phyloP scores from a whole-genome alignment of 352 stramenopile genomes.

The Thalassiosira mediterranea region DNA sequence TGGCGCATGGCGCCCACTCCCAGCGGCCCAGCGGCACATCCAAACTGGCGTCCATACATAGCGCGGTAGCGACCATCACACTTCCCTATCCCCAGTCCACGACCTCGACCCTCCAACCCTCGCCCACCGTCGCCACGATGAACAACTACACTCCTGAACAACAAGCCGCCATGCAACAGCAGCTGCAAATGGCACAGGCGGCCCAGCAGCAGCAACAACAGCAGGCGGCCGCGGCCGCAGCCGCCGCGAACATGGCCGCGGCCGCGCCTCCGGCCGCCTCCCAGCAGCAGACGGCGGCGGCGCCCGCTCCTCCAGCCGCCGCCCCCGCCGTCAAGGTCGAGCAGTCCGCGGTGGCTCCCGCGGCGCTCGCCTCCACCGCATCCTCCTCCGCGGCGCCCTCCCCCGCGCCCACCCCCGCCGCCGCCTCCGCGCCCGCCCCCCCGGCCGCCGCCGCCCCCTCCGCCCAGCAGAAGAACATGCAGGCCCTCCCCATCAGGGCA shows the following conservation, averaged over 20 bases:
- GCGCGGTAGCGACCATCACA: too few species aligned
- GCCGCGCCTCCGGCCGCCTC: background rate
- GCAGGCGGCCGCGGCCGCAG: conserved; percentile 11
- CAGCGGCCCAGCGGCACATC: too few species aligned
- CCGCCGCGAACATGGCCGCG: too few species aligned
- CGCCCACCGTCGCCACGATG: too few species aligned
- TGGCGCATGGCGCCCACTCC: too few species aligned
- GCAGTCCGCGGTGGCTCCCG: background rate
- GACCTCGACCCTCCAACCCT: too few species aligned
- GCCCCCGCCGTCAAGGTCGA: background rate
- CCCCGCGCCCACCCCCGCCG: background rate
- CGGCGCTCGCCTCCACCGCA: background rate
- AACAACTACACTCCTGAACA: too few species aligned
- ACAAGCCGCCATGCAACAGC: background rate
- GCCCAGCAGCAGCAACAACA: conserved; percentile 16
- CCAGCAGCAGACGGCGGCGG: background rate
- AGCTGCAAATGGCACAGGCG: conserved; percentile 1
- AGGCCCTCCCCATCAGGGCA: conserved; percentile 94
- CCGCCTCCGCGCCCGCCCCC: background rate
- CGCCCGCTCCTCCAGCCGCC: background rate
- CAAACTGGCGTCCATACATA: too few species aligned
- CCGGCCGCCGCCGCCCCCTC: background rate
- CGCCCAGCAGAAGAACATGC: conserved; percentile 86
- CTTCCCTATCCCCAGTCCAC: too few species aligned
- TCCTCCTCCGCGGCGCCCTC: background rate